Base-by-base conservation (phyloP, 495 filamentous ascomycete species). In the Recurvomyces mirabilis region DNA sequence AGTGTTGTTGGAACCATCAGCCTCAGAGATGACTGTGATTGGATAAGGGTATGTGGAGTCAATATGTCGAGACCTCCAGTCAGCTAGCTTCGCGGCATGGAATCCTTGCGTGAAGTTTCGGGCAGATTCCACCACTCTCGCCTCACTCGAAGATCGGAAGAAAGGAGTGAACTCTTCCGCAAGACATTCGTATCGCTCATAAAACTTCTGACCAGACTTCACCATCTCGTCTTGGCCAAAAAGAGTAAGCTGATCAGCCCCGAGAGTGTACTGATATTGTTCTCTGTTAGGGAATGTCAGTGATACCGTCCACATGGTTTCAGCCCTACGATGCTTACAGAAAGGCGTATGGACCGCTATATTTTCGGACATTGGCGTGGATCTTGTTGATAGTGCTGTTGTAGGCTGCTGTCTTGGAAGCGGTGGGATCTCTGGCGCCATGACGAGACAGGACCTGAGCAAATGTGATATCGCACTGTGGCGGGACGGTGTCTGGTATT, bases 401-500 rank as follows among this genome's bases (percentile, higher is more conserved):
- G 60, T 88, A 88, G 12, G 51, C 50, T 9, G 53, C 43, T 10
- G 74, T 44, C 65, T 86, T 88, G 28, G 62, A 60, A 3, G 57
- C 47, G 0, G 85, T 91, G 9, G 87, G 87, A 56, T 80, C 79
- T 46, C 87, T 71, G 12, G 83, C 84, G n/a, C 86, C 87, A 61
- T 94, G 87, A 12, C 87, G 74, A 7, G 82, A 82, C 41, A 94
- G 70, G 13, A 87, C 60, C 52, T 88, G 82, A 9, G 72, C 85
- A 58, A 91, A 88, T 26, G 76, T 86, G 47, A 89, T 57, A 34
- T 72, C 60, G 65, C 87, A 94, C 20, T 64, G 63, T 2, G 64
- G 28, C 1, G 85, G 85, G 4, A 82, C 53, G 0, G 64, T 59
- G 1, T 68, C 47, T 3, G 73, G 65, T 31, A 85, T 69, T 5